Percentiles rank a stretch among this genome's conserved stretches.
These are phyloP conservation scores for Plasmodium relictum DNA, from an alignment of 169 alveolate species.

Conservation along the genomic window DNA sequence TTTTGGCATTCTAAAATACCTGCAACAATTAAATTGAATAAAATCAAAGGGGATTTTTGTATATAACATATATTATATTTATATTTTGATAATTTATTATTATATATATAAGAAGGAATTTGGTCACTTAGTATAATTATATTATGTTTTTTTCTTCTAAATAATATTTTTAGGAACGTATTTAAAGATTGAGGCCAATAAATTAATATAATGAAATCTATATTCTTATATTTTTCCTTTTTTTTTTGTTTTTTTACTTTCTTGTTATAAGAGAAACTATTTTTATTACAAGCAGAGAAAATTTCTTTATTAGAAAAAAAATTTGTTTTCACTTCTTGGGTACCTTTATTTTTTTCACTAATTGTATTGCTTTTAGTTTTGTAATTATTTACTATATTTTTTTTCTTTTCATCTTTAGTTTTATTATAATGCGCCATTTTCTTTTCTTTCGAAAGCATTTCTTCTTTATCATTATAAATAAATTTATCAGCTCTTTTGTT, in stretches of 20 bases:
- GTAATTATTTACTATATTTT: too few relatives aligned
- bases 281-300: neutral
- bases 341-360: too few relatives aligned
- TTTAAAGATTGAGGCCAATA: constrained; percentile 73
- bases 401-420: neutral
- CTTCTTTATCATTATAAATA: neutral
- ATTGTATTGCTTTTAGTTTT: too few relatives aligned
- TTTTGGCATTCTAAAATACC: constrained; percentile 61
- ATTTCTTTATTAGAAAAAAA: neutral
- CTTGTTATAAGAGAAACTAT: neutral
- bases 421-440: too few relatives aligned
- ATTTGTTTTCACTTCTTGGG: too few relatives aligned
- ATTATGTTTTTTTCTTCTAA: constrained; percentile 34
- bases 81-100: constrained; percentile 44
- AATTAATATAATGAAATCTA: constrained; percentile 32
- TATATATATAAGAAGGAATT: constrained; percentile 64
- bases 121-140: constrained; percentile 69
- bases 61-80: constrained; percentile 71
- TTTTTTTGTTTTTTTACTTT: constrained; percentile 1
- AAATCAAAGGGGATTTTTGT: constrained; percentile 58
- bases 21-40: constrained; percentile 42
- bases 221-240: neutral
- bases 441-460: neutral
- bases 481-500: too few relatives aligned
- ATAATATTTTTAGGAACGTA: constrained; percentile 51